Base-by-base conservation (phyloP, 306 rosid genomes). In the Medicago arabica region DNA sequence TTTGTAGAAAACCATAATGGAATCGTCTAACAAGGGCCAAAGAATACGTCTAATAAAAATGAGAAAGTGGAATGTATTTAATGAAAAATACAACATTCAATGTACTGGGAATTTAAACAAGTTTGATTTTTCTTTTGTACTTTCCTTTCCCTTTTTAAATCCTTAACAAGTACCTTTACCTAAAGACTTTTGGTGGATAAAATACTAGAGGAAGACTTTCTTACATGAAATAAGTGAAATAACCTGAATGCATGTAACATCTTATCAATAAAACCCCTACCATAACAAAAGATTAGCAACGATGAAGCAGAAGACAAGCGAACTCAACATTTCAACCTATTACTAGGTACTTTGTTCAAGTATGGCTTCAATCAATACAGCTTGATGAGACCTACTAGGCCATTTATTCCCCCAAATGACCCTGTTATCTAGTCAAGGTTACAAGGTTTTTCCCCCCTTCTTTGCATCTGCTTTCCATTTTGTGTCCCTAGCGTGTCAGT, bases 81-180 rank as follows among this genome's bases (percentile, higher is more conserved):
- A n/a, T 36, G 49, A 39, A 36, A 41, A 41, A 8, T 12, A 6
- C 36, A 19, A 44, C 54, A 66, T 41, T 66, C 19, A 13, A 40
- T 41, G 9, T 41, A 65, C n/a, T 4, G 34, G n/a, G 54, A 64
- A 39, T 10, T 16, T 39, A 2, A 9, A 64, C 17, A 9, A 25
- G 1, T 15, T 16, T 39, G 25, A 64, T 6, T 17, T 64, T 41
- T 41, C 38, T 11, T 18, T 66, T 11, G 25, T 10, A 41, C 71
- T 40, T 66, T 12, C 17, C 71, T 40, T 66, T 12, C 17, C 53
- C 18, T 17, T 66, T 64, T 66, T 66, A 5, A 66, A 28, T 61
- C 67, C 21, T 61, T 54, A 54, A 17, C 25, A 53, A 53, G 23
- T 51, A 53, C 12, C 25, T 21, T 17, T 53, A 14, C 41, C 67